Conservation (phyloP, 2,329 filamentous ascomycete genomes). For the Cordyceps fumosorosea region DNA sequence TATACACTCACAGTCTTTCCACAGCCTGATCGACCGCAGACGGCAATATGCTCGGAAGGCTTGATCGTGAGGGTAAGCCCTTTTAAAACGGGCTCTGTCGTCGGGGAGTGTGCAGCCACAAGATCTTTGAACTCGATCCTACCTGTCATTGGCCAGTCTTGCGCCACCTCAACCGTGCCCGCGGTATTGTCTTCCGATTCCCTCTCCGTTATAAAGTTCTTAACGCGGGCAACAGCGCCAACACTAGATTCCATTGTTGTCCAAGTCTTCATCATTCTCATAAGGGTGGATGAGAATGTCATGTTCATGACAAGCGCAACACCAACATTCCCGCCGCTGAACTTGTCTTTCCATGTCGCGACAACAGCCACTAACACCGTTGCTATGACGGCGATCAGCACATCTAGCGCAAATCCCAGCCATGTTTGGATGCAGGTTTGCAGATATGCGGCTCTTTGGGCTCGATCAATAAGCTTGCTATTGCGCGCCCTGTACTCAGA, state of each 20-base stretch:
- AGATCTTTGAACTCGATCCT: not conserved
- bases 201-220: slow-evolving; percentile 14
- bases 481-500: not conserved
- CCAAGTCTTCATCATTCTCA: slow-evolving; percentile 27
- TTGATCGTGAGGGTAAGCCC: not conserved
- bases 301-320: slow-evolving; percentile 23
- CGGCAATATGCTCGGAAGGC: not conserved
- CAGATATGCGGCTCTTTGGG: not conserved
- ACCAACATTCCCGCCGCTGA: slow-evolving; percentile 23
- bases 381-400: slow-evolving; percentile 25
- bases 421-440: not conserved
- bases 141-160: not conserved
- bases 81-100: not conserved
- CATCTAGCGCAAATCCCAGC: not conserved
- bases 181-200: slow-evolving; percentile 10
- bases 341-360: slow-evolving; percentile 25
- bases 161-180: not conserved
- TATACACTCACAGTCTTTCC: not conserved
- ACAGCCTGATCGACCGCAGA: not conserved
- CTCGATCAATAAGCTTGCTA: not conserved
- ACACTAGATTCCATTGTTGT: slow-evolving; percentile 23
- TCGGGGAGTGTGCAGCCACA: not conserved
- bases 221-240: slow-evolving; percentile 22
- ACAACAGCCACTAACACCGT: slow-evolving; percentile 38
- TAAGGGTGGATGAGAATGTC: slow-evolving; percentile 22